Evolutionary conservation across 83 land plant species (phyloP).

Genomic region (Picea abies): DNA sequence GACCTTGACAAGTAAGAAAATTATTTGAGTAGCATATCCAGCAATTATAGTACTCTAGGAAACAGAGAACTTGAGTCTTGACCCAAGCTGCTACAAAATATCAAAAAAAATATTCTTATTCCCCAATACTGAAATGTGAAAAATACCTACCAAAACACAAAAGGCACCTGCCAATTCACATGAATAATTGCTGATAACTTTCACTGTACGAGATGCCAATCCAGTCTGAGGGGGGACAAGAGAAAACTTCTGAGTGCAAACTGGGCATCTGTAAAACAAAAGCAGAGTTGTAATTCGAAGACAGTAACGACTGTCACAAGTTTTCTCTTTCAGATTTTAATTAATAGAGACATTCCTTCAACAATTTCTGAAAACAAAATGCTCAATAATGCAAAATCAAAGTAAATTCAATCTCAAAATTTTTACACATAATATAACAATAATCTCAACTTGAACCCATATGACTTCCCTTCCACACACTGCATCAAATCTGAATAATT

Average conservation of each 20-base stretch:
- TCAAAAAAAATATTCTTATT: background rate
- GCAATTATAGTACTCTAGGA: background rate
- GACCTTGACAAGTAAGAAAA: background rate
- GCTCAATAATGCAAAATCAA: background rate
- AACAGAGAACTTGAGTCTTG: background rate
- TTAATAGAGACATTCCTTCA: background rate
- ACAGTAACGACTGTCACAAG: background rate
- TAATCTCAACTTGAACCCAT: background rate
- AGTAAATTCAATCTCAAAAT: background rate
- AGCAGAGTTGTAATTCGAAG: background rate
- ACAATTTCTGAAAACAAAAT: background rate
- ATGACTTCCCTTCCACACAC: background rate
- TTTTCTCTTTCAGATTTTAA: background rate
- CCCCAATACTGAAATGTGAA: background rate
- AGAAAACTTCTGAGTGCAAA: slow-evolving; percentile 35
- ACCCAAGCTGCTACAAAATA: background rate
- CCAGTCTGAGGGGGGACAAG: slow-evolving; percentile 39
- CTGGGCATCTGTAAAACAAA: slow-evolving; percentile 36
- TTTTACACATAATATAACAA: background rate
- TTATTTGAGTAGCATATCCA: background rate
- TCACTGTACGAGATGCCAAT: slow-evolving; percentile 28
- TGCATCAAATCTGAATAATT: background rate
- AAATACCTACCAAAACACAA: slow-evolving; percentile 35
- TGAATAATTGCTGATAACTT: slow-evolving; percentile 27
- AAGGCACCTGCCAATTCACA: slow-evolving; percentile 44